These are phyloP conservation scores for Cladosporium sp. DNA, from an alignment of 2,329 filamentous ascomycete genomes.

Conservation along the genomic window DNA sequence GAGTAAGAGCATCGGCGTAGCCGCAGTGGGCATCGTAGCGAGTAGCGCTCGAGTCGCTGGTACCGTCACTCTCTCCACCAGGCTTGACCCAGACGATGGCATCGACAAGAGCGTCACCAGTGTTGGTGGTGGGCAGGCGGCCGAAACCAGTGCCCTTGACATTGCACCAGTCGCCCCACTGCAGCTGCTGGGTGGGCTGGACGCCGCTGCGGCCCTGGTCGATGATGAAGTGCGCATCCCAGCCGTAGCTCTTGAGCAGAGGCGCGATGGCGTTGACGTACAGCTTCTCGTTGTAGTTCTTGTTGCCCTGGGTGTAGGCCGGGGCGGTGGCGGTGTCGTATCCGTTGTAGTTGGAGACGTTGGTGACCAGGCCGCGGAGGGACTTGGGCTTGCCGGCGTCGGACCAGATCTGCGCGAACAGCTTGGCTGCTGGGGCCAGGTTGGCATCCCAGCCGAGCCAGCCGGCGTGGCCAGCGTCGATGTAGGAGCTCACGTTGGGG, in stretches of 20 bases:
- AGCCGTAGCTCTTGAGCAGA: constrained; percentile 50
- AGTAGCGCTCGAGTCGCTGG: constrained; percentile 43
- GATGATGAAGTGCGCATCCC: constrained; percentile 58
- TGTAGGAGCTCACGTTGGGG: constrained; percentile 64
- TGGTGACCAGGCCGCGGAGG: constrained; percentile 58
- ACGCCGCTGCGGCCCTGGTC: constrained; percentile 64
- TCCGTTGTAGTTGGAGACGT: constrained; percentile 62
- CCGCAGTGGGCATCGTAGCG: constrained; percentile 61
- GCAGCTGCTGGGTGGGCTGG: constrained; percentile 57
- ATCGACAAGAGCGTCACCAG: constrained; percentile 60
- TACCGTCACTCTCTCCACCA: constrained; percentile 58
- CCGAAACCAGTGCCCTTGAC: constrained; percentile 66
- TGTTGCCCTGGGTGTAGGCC: constrained; percentile 48
- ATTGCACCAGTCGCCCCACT: constrained; percentile 71
- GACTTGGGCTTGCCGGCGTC: constrained; percentile 49
- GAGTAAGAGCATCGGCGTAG: constrained; percentile 56
- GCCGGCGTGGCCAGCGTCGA: constrained; percentile 65
- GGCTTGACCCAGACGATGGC: constrained; percentile 74
- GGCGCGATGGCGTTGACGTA: constrained; percentile 57
- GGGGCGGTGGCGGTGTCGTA: constrained; percentile 51
- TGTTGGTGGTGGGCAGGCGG: constrained; percentile 63
- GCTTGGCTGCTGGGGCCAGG: constrained; percentile 52
- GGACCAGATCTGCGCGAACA: constrained; percentile 53
- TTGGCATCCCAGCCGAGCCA: constrained; percentile 68
- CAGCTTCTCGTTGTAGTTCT: constrained; percentile 56